Conservation (phyloP, 306 rosid species). For the Cercis canadensis region DNA sequence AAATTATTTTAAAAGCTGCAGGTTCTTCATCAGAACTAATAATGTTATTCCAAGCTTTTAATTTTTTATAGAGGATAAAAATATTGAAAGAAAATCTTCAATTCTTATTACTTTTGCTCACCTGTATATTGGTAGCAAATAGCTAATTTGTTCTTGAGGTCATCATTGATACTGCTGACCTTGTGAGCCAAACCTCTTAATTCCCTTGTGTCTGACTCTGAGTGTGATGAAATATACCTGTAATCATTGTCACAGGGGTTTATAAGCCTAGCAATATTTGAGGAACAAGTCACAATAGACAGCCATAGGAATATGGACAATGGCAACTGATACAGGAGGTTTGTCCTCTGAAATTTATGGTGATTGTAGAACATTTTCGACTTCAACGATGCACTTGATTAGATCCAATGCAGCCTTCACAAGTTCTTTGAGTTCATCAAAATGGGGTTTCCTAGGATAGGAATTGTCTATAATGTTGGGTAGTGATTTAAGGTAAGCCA, state of each 20-base stretch:
- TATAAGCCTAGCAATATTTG: slow-evolving; percentile 59
- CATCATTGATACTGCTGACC: slow-evolving; percentile 47
- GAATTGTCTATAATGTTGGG: slow-evolving; percentile 64
- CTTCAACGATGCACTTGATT: slow-evolving; percentile 61
- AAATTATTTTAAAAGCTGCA: too few species aligned
- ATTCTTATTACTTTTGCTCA: too few species aligned
- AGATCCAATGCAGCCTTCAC: slow-evolving; percentile 56
- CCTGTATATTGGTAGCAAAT: slow-evolving; percentile 49
- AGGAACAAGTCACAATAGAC: slow-evolving; percentile 81
- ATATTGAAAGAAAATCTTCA: too few species aligned
- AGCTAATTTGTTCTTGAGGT: slow-evolving; percentile 45
- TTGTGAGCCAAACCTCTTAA: slow-evolving; percentile 56
- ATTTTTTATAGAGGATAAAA: too few species aligned
- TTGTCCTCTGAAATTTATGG: slow-evolving; percentile 71
- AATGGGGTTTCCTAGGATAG: slow-evolving; percentile 54
- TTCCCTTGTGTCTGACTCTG: slow-evolving; percentile 61
- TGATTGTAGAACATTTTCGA: slow-evolving; percentile 63
- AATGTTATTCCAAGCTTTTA: too few species aligned
- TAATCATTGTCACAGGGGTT: slow-evolving; percentile 38
- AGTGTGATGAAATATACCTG: slow-evolving; percentile 45
- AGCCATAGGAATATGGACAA: slow-evolving; percentile 77
- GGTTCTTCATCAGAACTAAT: too few species aligned
- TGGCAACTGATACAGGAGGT: slow-evolving; percentile 64
- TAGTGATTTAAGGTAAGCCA: slow-evolving; percentile 74
- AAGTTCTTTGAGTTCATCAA: slow-evolving; percentile 67